Percentiles rank a stretch among this genome's conserved stretches.
Conservation (phyloP, 169 alveolate species). For the Plasmodium coatneyi region DNA sequence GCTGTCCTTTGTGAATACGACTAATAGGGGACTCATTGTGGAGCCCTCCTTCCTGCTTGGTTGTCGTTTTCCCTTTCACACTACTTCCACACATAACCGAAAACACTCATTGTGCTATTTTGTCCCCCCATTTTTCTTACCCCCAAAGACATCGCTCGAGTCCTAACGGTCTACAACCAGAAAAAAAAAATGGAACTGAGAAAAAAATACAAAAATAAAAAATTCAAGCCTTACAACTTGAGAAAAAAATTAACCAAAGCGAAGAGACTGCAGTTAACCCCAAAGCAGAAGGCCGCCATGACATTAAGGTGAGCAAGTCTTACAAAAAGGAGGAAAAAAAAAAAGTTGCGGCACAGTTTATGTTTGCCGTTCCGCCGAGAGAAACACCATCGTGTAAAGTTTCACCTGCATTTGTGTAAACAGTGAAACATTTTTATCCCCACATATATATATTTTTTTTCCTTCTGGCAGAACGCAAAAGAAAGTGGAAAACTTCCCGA, state of each 20-base stretch:
- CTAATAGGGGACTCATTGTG: neutral
- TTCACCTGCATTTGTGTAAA: neutral
- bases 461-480: constrained; percentile 5
- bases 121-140: neutral
- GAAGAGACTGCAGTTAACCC: constrained; percentile 89
- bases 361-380: neutral
- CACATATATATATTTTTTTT: neutral
- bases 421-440: neutral
- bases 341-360: neutral
- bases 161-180: constrained; percentile 92
- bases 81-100: neutral
- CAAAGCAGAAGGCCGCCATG: constrained; percentile 86
- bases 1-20: neutral
- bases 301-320: constrained; percentile 81
- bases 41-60: neutral
- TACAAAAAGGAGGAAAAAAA: neutral
- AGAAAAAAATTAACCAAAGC: constrained; percentile 92
- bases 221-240: constrained; percentile 89
- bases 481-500: constrained; percentile 27
- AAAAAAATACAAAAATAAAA: constrained; percentile 85
- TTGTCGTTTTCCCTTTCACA: neutral
- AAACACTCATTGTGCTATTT: neutral
- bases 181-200: constrained; percentile 88
- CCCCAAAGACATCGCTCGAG: constrained; percentile 89
- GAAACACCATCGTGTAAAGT: neutral